Evolutionary conservation across 345 rosid species (phyloP), one percentile per base, ranked within the genome.

Genomic region (Gossypium longicalyx): DNA sequence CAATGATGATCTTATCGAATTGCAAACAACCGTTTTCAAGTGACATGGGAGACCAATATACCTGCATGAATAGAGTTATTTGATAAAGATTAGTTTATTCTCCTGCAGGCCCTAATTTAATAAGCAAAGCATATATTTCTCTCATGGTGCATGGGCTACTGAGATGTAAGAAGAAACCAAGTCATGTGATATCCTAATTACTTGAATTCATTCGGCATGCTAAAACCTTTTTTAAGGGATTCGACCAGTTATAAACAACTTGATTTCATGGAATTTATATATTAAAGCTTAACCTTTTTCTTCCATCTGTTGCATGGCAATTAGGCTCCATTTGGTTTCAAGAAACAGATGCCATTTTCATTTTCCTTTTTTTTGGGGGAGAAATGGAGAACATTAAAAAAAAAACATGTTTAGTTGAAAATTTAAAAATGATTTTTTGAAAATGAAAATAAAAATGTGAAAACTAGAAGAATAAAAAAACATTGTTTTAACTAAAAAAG

Each of bases 31-130:
- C 23, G 10, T 59, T 22, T 51, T 76, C 79, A 60, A 69, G 70
- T 19, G 12, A 76, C 7, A 15, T 7, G 61, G 63, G 16, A 47
- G 23, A 76, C 53, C 69, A 76, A 52, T 51, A 76, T 27, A 70
- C 79, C 79, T 76, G 74, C 70, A 76, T 20, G 62, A 47, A 68
- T 22, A 29, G 51, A 17, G 59, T 13, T 17, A 56, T 16, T 10
- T 9, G 11, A 27, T 61, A 45, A 7, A 12, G 63, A 58, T 58
- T 22, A 58, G 27, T 58, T 61, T 44, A 38, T 19, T 34, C 57
- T 25, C 63, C n/a, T 4, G 17, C 20, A 38, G 11, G 9, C 19
- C n/a, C 1, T 12, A 4, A 54, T 43, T 44, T 43, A 38, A 43
- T 38, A 54, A 41, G 17, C 19, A 41, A 20, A 68, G 13, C 3